phyloP scores from a whole-genome alignment of 2,329 filamentous ascomycete species.

The Pseudocercospora crystallina region DNA sequence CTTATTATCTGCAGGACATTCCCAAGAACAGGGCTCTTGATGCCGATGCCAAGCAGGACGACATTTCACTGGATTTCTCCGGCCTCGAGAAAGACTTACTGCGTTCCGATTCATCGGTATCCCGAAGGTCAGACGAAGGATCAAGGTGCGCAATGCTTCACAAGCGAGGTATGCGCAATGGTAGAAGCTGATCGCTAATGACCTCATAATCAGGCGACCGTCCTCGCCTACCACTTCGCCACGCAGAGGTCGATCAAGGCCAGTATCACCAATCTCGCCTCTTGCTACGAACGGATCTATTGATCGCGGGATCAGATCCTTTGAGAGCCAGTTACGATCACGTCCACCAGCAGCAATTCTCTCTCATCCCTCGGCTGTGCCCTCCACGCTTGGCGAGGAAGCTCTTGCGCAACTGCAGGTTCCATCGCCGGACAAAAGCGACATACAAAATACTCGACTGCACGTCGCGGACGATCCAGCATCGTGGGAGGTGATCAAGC shows the following conservation, averaged over 20 bases:
- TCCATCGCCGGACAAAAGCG: conserved; percentile 20
- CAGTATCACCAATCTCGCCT: background rate
- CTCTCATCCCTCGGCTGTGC: background rate
- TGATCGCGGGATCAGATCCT: background rate
- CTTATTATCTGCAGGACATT: background rate
- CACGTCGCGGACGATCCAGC: conserved; percentile 15
- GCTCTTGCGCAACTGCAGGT: conserved; percentile 17
- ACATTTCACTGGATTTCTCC: background rate
- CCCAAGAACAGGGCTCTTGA: background rate
- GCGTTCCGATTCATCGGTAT: background rate
- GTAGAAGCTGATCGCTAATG: too few relatives aligned
- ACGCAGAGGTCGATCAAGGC: background rate
- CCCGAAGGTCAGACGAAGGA: too few relatives aligned
- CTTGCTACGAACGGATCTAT: background rate
- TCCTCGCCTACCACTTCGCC: background rate
- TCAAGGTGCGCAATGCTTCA: too few relatives aligned
- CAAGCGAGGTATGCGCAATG: too few relatives aligned
- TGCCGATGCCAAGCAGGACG: conserved; percentile 3
- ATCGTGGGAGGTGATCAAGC: conserved; percentile 22
- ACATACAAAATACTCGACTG: conserved; percentile 16
- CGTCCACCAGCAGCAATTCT: too few relatives aligned
- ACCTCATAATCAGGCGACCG: too few relatives aligned
- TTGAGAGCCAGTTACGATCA: too few relatives aligned
- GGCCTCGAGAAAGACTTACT: conserved; percentile 14
- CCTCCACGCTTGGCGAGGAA: conserved; percentile 4